Evolutionary conservation across 345 rosid species (phyloP).

Genomic region (Salix suchowensis): DNA sequence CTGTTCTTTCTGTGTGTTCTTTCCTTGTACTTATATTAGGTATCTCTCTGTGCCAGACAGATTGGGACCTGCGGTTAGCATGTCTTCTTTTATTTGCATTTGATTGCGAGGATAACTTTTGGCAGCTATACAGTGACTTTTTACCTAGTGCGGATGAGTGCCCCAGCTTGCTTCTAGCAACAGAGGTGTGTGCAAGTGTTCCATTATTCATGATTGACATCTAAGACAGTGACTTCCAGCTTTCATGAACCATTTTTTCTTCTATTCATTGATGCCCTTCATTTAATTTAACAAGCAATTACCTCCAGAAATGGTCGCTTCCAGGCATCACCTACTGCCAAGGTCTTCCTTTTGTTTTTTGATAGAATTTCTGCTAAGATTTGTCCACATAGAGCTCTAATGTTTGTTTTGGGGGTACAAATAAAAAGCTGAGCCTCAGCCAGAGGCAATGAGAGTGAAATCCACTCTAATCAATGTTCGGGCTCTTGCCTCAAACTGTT

Average conservation of each 20-base stretch:
- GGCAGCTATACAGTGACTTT: conserved; percentile 90
- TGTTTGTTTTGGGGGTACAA: background rate
- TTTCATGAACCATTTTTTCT: no score
- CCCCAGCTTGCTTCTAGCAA: conserved; percentile 87
- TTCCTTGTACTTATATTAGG: background rate
- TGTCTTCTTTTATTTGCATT: conserved; percentile 82
- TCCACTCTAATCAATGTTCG: background rate
- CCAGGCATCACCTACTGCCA: no score
- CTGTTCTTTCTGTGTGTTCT: background rate
- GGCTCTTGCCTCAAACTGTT: background rate
- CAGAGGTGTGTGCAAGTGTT: conserved; percentile 50
- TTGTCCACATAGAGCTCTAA: background rate
- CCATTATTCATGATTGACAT: background rate
- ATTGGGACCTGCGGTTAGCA: conserved; percentile 94
- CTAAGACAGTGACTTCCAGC: no score
- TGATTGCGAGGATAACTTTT: conserved; percentile 70
- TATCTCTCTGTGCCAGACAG: conserved; percentile 54
- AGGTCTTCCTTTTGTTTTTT: background rate
- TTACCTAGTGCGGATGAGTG: conserved; percentile 80
- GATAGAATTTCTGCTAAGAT: no score
- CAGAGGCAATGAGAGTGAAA: background rate
- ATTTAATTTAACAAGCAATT: background rate
- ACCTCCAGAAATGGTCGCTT: background rate
- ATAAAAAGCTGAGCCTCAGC: background rate
- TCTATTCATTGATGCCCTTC: no score